Conservation (phyloP, 257 asterid species). For the Penstemon barbatus region DNA sequence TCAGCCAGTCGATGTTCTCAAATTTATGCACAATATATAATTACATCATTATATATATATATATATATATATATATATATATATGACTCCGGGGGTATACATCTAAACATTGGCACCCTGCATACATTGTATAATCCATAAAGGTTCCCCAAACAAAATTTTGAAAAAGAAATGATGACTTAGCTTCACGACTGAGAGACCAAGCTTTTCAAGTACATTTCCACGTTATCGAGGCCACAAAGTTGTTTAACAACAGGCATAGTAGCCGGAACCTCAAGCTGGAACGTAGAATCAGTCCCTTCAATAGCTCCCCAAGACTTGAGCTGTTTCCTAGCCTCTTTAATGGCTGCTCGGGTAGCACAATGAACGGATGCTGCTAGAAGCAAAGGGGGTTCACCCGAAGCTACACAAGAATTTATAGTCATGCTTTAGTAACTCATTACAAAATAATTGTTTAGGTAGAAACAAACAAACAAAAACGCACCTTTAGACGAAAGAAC, state of each 20-base stretch:
- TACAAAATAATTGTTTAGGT: background rate
- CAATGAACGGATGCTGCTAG: constrained; percentile 70
- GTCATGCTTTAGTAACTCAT: background rate
- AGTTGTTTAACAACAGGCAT: constrained; percentile 61
- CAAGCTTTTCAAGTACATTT: constrained; percentile 46
- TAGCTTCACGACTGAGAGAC: constrained; percentile 16
- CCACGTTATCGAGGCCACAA: constrained; percentile 58
- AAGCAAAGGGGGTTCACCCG: constrained; percentile 75
- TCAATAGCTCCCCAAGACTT: constrained; percentile 49
- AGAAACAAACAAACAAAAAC: background rate
- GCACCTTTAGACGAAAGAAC: constrained; percentile 79
- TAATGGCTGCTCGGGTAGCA: constrained; percentile 68
- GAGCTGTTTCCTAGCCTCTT: constrained; percentile 58
- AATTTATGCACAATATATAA: too few relatives aligned
- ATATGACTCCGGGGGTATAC: background rate
- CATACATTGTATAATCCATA: background rate
- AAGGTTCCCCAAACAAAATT: too few relatives aligned
- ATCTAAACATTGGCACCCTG: background rate
- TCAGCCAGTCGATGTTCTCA: too few relatives aligned
- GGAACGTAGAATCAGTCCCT: constrained; percentile 41
- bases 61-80: too few relatives aligned
- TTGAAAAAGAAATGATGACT: background rate
- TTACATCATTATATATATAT: too few relatives aligned
- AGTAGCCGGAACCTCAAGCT: constrained; percentile 58
- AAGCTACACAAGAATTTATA: constrained; percentile 41